Evolutionary conservation across 306 rosid species (phyloP).

Genomic region (Malus fusca): DNA sequence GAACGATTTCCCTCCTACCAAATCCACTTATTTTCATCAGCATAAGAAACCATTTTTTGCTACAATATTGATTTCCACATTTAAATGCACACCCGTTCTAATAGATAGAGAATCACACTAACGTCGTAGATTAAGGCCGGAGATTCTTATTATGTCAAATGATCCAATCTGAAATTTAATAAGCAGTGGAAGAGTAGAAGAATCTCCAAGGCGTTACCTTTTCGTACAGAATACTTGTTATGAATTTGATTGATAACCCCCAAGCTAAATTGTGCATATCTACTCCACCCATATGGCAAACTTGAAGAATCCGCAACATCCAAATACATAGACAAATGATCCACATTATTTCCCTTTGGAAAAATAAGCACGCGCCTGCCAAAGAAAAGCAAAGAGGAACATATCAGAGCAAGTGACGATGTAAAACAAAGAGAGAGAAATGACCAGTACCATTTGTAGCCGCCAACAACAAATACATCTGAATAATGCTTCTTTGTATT

Average conservation of each 20-base stretch:
- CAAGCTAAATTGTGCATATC: conserved; percentile 86
- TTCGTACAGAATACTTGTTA: conserved; percentile 61
- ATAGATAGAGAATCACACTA: neutral
- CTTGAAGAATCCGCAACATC: conserved; percentile 72
- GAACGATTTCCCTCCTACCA: neutral
- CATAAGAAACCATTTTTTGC: neutral
- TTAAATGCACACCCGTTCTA: neutral
- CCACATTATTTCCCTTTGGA: conserved; percentile 92
- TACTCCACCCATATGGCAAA: conserved; percentile 89
- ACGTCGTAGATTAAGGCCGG: neutral
- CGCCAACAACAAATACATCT: conserved; percentile 63
- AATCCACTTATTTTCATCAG: neutral
- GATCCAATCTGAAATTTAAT: neutral
- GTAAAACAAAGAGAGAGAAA: neutral
- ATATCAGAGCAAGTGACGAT: neutral
- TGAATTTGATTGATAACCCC: conserved; percentile 62
- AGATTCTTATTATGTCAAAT: neutral
- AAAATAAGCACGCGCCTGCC: conserved; percentile 83
- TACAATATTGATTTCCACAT: neutral
- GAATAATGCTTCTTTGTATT: conserved; percentile 70
- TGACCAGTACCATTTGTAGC: conserved; percentile 65
- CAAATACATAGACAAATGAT: conserved; percentile 79
- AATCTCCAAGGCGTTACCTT: conserved; percentile 40
- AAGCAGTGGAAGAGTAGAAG: neutral
- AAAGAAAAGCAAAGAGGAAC: neutral